Evolutionary conservation across 2,329 filamentous ascomycete species (phyloP), one percentile per base, ranked within the genome.

Genomic region (Onygena corvina): DNA sequence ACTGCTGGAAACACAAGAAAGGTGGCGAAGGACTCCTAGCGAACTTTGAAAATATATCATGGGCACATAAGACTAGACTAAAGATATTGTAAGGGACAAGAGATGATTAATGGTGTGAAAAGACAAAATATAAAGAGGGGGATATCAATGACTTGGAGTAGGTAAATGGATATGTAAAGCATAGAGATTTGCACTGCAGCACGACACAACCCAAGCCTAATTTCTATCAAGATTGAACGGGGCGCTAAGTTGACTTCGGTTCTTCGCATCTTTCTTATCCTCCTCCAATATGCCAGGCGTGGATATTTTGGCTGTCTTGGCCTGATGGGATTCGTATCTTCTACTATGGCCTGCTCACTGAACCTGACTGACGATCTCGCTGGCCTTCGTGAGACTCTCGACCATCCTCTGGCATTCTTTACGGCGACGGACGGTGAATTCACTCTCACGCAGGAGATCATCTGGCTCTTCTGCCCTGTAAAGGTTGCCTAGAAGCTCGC

Each of bases 341-440:
- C n/a, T n/a, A n/a, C n/a, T n/a, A n/a, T n/a, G n/a, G n/a, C n/a
- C n/a, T n/a, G n/a, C 23, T 25, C 66, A 79, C 67, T 79, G 76
- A 53, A 83, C 79, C 59, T 82, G 78, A 69, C 86, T 89, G 65
- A 98, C 92, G 71, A 98, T 96, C 74, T 98, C 92, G 68, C 82
- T 92, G 50, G 92, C 92, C 68, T 85, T 84, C 58, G 76, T 72
- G 62, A 98, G 74, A 49, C 86, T 93, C 70, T 98, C 92, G 47
- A 98, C 92, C 92, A 98, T 98, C 70, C 95, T 88, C 71, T 93
- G 88, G 70, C 92, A 98, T 70, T 98, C 92, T 76, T 98, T 98
- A 67, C 92, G 79, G 67, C 92, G 78, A 61, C 90, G 81, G 61
- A 94, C 77, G 2, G 92, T 98, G 75, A 94, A 96, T 68, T 98